Percentiles rank a stretch among this genome's conserved stretches.
phyloP scores from a whole-genome alignment of 176 grass and related monocot genomes.

The Oryza glumipatula region DNA sequence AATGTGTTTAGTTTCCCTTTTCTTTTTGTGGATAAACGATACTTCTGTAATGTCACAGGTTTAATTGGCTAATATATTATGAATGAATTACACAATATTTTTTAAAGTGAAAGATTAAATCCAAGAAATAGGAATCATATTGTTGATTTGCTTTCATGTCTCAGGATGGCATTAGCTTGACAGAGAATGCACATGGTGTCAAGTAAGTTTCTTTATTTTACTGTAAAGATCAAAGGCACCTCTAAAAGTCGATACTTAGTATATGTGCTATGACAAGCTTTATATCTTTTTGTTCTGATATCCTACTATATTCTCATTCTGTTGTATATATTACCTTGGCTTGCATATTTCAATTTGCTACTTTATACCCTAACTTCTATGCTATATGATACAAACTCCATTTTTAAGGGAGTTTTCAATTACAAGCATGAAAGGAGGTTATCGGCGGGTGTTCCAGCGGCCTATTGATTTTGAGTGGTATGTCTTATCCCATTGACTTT shows the following conservation, averaged over 20 bases:
- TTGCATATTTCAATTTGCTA: constrained; percentile 20
- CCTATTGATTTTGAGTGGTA: constrained; percentile 89
- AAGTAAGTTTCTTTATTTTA: constrained; percentile 69
- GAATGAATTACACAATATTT: background rate
- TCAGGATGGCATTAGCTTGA: constrained; percentile 97
- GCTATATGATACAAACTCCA: constrained; percentile 31
- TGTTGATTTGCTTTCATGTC: constrained; percentile 46
- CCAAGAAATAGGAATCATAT: background rate
- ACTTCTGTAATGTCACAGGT: constrained; percentile 11
- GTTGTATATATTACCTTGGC: background rate
- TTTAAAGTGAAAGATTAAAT: constrained; percentile 14
- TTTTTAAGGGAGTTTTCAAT: constrained; percentile 91
- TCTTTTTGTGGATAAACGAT: constrained; percentile 1
- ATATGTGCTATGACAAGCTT: background rate
- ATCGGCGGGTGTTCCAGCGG: constrained; percentile 84
- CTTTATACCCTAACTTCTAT: constrained; percentile 23
- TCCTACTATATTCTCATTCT: constrained; percentile 6
- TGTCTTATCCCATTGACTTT: constrained; percentile 21
- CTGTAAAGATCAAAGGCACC: constrained; percentile 3
- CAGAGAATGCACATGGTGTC: constrained; percentile 75
- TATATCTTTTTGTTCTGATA: background rate
- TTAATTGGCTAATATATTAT: constrained; percentile 7
- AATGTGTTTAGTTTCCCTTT: background rate
- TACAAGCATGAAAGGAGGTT: constrained; percentile 90
- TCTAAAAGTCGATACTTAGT: background rate